These are phyloP conservation scores for Luzula sylvatica DNA, from an alignment of 176 grass and related monocot genomes.

Conservation along the genomic window DNA sequence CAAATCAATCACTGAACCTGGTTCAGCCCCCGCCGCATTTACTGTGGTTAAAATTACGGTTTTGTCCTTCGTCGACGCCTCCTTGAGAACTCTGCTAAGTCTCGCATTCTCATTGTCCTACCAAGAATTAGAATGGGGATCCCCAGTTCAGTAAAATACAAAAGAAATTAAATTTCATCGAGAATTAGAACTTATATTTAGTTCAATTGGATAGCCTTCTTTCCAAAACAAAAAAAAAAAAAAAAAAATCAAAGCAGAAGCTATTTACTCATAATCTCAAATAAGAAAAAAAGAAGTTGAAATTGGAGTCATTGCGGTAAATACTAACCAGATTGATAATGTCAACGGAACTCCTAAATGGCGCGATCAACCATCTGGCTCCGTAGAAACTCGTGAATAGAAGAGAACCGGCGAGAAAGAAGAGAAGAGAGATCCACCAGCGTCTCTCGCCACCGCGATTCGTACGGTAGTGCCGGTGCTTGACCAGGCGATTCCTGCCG, in stretches of 20 bases:
- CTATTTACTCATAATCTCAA: not conserved
- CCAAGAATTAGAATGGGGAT: conserved; percentile 1
- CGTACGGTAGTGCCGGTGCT: not conserved
- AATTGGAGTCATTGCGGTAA: not conserved
- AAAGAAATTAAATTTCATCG: too few species aligned
- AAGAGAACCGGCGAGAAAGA: not conserved
- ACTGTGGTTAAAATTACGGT: conserved; percentile 59
- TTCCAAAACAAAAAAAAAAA: too few species aligned
- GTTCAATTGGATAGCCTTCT: too few species aligned
- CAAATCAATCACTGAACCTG: conserved; percentile 56
- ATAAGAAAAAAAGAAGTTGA: not conserved
- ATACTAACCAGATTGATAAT: conserved; percentile 1
- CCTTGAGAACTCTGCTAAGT: conserved; percentile 47
- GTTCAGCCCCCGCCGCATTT: conserved; percentile 52
- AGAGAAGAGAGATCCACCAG: not conserved
- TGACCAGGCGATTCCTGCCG: not conserved
- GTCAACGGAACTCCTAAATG: not conserved
- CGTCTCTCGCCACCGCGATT: not conserved
- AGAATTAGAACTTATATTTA: too few species aligned
- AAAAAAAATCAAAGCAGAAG: too few species aligned
- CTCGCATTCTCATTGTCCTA: conserved; percentile 46
- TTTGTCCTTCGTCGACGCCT: conserved; percentile 47
- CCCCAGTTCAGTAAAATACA: too few species aligned
- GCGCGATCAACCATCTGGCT: not conserved
- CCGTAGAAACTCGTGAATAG: not conserved